Percentiles rank a stretch among this genome's conserved stretches.
These are phyloP conservation scores for Lolium perenne DNA, from an alignment of 176 grass and related monocot species.

Conservation along the genomic window DNA sequence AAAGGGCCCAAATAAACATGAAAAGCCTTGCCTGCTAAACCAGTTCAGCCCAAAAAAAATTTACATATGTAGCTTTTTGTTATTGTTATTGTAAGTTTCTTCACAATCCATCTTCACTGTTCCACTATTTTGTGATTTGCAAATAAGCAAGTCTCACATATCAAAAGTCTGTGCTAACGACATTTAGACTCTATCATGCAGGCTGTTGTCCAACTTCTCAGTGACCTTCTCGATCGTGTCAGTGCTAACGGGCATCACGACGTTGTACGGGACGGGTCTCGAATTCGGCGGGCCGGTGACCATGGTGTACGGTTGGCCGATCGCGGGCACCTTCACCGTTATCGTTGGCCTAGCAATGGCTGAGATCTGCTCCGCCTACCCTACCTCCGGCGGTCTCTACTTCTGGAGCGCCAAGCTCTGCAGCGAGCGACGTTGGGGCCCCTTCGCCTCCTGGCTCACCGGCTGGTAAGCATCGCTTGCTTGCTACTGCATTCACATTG, in stretches of 20 bases:
- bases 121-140: not conserved
- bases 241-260: slow-evolving; percentile 87
- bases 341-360: slow-evolving; percentile 79
- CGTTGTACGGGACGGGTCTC: slow-evolving; percentile 75
- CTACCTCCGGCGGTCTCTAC: slow-evolving; percentile 84
- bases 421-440: slow-evolving; percentile 51
- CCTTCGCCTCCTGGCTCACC: slow-evolving; percentile 82
- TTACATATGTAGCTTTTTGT: not conserved
- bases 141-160: not conserved
- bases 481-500: too few relatives aligned
- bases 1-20: not conserved
- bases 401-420: slow-evolving; percentile 89
- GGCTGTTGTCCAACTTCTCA: slow-evolving; percentile 76
- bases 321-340: slow-evolving; percentile 72
- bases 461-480: slow-evolving; percentile 58
- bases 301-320: slow-evolving; percentile 81
- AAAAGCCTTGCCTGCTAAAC: not conserved
- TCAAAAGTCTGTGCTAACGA: not conserved
- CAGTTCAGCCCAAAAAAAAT: not conserved
- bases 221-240: slow-evolving; percentile 86
- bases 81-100: not conserved
- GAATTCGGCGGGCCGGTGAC: slow-evolving; percentile 70
- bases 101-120: not conserved
- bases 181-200: not conserved
- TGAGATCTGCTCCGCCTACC: slow-evolving; percentile 92